phyloP scores from a whole-genome alignment of 2,329 filamentous ascomycete genomes.

The Chrysoporthe puriensis region DNA sequence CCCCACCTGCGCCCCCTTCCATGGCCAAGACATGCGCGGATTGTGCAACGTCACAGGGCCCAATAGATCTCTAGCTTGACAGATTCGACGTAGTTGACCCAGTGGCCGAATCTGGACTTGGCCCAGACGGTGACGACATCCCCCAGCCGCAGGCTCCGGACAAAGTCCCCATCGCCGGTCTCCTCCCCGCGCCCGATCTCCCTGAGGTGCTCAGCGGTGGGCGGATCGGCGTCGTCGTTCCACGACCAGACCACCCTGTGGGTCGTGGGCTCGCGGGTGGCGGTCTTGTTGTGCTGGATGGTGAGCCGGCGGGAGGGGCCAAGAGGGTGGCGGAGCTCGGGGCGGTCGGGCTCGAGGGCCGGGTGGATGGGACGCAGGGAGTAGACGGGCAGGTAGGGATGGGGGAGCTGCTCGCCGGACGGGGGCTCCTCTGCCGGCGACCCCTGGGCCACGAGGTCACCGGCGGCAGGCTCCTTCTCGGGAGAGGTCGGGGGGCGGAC shows the following conservation, averaged over 20 bases:
- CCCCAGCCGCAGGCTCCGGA: constrained; percentile 59
- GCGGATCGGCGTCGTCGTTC: constrained; percentile 50
- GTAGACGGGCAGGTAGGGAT: constrained; percentile 32
- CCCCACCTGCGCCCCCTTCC: too few relatives aligned
- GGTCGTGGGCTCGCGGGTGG: constrained; percentile 39
- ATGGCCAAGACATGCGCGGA: background rate
- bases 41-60: constrained; percentile 45
- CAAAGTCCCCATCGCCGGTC: constrained; percentile 58
- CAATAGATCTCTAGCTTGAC: constrained; percentile 62
- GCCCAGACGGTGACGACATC: constrained; percentile 66
- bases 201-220: constrained; percentile 44
- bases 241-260: constrained; percentile 59
- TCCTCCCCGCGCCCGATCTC: constrained; percentile 52
- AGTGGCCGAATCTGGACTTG: constrained; percentile 58
- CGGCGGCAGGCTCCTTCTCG: constrained; percentile 6
- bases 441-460: background rate
- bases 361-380: constrained; percentile 31
- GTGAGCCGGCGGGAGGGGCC: constrained; percentile 41
- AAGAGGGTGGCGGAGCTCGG: constrained; percentile 45
- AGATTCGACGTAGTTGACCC: constrained; percentile 55
- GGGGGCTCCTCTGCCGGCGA: constrained; percentile 2
- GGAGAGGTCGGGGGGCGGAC: constrained; percentile 2
- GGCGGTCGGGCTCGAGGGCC: constrained; percentile 24
- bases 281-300: constrained; percentile 54
- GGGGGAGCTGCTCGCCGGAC: constrained; percentile 11